Evolutionary conservation across 768 basidiomycete genomes (phyloP), one percentile per base, ranked within the genome.

Genomic region (Zangia roseola): DNA sequence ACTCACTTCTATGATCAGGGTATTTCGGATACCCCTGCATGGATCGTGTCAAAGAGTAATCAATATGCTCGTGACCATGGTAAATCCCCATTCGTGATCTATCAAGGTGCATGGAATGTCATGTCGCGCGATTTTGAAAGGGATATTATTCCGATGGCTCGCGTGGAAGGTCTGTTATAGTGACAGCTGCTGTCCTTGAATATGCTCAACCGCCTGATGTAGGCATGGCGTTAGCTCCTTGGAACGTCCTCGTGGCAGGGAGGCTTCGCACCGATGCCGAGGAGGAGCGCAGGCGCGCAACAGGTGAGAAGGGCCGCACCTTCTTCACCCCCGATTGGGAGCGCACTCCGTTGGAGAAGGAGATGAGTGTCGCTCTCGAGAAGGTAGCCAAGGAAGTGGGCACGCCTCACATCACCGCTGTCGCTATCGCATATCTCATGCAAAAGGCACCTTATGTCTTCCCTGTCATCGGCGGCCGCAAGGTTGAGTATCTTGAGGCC

Each of bases 21-120:
- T 12, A 54, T 69, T 19, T 70, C 68, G 2, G 71, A 76, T 45
- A 55, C 71, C 4, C 76, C 77, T 4, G 78, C 77, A 2, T 80
- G 77, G 75, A 54, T 78, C 10, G 75, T 76, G 16, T 45, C 72
- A 9, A 64, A 68, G 47, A 72, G 73, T 4, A 80, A 81, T 56
- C 68, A 73, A 42, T 81, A 79, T 50, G 78, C 79, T n/a, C 65
- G 73, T 6, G 65, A 70, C 23, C 73, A 80, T 43, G 77, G 68
- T 0, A 60, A 78, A 45, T 73, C 75, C 0, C 79, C 75, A 5
- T 82, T 82, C 57, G 65, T 69, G 21, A 64, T 82, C 36, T 82
- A 81, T 61, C 80, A 76, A 64, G 79, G 77, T 2, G 49, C 43
- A 16, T 76, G 72, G 73, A 71, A 67, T 57, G 60, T 73, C n/a